phyloP scores from a whole-genome alignment of 139 green algal species.

The Choricystis sp. region DNA sequence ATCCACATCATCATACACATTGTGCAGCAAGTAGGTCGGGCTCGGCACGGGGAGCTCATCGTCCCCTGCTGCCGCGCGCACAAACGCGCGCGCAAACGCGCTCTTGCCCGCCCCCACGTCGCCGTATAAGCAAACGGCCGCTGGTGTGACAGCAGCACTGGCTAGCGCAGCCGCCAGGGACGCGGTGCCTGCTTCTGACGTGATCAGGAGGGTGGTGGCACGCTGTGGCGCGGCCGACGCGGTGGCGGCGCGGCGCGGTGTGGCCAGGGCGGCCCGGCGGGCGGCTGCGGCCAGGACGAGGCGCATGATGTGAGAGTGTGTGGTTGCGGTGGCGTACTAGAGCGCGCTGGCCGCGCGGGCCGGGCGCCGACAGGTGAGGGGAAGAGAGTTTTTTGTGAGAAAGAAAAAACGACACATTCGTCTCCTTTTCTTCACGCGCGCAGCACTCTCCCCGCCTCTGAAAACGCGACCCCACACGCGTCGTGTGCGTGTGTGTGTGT shows the following conservation, averaged over 20 bases:
- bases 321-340: no score
- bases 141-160: no score
- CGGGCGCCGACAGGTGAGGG: no score
- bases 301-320: no score
- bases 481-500: no score
- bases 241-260: no score
- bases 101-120: constrained; percentile 69
- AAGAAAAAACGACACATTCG: no score
- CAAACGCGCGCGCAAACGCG: constrained; percentile 63
- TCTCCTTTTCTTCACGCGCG: no score
- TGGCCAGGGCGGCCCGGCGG: neutral
- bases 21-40: constrained; percentile 70
- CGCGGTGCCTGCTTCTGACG: neutral
- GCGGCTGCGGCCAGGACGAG: neutral
- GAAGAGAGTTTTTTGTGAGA: no score
- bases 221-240: neutral
- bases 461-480: no score
- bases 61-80: constrained; percentile 40
- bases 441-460: no score
- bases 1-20: constrained; percentile 49
- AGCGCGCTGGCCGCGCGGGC: no score
- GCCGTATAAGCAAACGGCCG: constrained; percentile 14
- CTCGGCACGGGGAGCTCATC: constrained; percentile 51
- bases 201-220: neutral
- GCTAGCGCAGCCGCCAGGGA: neutral